Evolutionary conservation across 2,329 filamentous ascomycete species (phyloP).

Genomic region (Botryotinia globosa): DNA sequence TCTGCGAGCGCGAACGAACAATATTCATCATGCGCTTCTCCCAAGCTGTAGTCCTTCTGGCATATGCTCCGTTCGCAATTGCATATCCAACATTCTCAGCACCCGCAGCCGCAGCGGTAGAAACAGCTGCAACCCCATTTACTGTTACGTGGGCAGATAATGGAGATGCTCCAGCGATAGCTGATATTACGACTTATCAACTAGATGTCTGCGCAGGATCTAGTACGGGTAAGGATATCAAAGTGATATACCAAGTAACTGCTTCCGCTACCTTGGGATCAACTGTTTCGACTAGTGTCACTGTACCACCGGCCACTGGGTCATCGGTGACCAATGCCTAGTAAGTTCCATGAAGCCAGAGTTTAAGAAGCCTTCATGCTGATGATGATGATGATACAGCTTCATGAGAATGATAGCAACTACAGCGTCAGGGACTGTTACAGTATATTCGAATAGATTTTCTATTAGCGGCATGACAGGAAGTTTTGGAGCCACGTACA

Average conservation of each 20-base stretch:
- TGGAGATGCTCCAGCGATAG: constrained; percentile 47
- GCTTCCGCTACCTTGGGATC: constrained; percentile 1
- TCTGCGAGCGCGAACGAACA: constrained; percentile 7
- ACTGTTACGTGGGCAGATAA: constrained; percentile 57
- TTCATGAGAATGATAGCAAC: constrained; percentile 59
- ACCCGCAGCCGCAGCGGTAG: constrained; percentile 50
- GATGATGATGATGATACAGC: constrained; percentile 39
- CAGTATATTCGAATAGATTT: constrained; percentile 62
- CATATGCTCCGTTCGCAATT: constrained; percentile 29
- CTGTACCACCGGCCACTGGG: constrained; percentile 32
- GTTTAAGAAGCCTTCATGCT: background rate
- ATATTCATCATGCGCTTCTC: constrained; percentile 30
- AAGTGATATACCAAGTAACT: background rate
- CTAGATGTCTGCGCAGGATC: constrained; percentile 61
- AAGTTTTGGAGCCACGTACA: constrained; percentile 45
- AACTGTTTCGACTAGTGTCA: constrained; percentile 26
- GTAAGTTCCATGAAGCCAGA: constrained; percentile 26
- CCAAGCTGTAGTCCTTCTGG: constrained; percentile 27
- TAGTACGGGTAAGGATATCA: constrained; percentile 43
- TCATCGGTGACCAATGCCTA: constrained; percentile 37
- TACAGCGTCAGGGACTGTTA: constrained; percentile 53
- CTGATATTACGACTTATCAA: constrained; percentile 53
- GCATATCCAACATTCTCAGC: constrained; percentile 47
- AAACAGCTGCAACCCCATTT: constrained; percentile 50
- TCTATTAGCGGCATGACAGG: constrained; percentile 63